Evolutionary conservation across 2,329 filamentous ascomycete genomes (phyloP), one percentile per base, ranked within the genome.

Genomic region (Hansfordia pulvinata): DNA sequence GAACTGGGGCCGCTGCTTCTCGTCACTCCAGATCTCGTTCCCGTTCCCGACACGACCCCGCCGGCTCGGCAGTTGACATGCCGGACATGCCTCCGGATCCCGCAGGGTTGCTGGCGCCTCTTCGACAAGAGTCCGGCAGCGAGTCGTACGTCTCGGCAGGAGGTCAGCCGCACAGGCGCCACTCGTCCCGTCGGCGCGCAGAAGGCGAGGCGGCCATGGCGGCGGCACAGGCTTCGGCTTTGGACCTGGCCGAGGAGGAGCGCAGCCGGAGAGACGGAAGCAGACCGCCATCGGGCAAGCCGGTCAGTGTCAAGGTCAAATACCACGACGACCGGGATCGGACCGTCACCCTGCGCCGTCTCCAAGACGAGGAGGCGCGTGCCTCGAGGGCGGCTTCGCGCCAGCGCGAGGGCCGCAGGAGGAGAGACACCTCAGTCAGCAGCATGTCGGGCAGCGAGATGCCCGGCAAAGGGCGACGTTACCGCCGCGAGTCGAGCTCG

Each of bases 291-390:
- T 45, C 47, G 5, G 62, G 59, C 38, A 54, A 59, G 17, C 56
- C 64, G 3, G 57, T 70, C 17, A 69, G 65, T 40, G 62, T 76
- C 30, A 72, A 69, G 42, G 51, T 76, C 30, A 68, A 65, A 40
- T 56, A 75, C 24, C 64, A 73, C 35, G 65, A 72, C 35, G 69
- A 76, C 38, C 60, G 59, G 17, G 64, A 71, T 31, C 56, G 64
- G 34, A 72, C 72, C 35, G 62, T 77, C 30, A 77, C 71, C 10
- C 50, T 77, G 21, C 62, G 71, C 19, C 58, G 68, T 19, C 50
- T 76, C 14, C 74, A 72, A 0, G 69, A 74, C 15, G 64, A 71
- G 34, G 72, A 77, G 43, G 58, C 64, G 3, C n/a, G n/a, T n/a
- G n/a, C n/a, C n/a, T n/a, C n/a, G n/a, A n/a, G n/a, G n/a, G 54